Evolutionary conservation across 2,329 filamentous ascomycete species (phyloP), one percentile per base, ranked within the genome.

Genomic region (Penicillium concentricum): DNA sequence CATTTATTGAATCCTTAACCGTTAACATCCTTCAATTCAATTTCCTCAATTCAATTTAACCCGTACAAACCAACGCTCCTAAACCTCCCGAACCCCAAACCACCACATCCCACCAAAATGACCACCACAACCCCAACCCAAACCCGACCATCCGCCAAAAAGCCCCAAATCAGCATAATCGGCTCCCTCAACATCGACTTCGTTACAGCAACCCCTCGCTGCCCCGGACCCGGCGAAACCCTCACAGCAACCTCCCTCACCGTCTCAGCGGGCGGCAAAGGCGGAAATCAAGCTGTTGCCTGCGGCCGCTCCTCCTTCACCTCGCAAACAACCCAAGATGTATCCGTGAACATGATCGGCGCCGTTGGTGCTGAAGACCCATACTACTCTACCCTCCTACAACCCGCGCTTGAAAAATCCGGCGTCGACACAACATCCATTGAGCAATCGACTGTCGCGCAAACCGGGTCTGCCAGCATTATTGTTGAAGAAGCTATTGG

Each of bases 171-270:
- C 74, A 87, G 87, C 62, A 83, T 96, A 60, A 86, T 96, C 60
- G 92, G 92, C 63, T 96, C 91, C 24, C 84, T 96, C 58, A 96
- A 96, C 77, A 89, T 91, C 72, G 92, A 96, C 77, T 86, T 96
- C 49, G 89, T 95, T 56, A 91, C 90, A 49, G 85, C 89, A 67
- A 92, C 92, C 22, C 80, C 89, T 5, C 89, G 92, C 63, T 84
- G 94, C 56, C 92, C 92, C 1, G 77, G 81, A 1, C 86, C 87
- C 0, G 92, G 92, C 60, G 92, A 96, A 77, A 96, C 92, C 1
- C 80, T 96, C 41, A 91, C 88, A 4, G 84, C 90, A 45, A 85
- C 78, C 61, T 85, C 84, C 26, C 92, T 95, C 76, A 81, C 81
- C 67, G 88, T 88, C 10, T 90, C 88, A 28, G 63, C 62, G 1